Evolutionary conservation across 306 rosid species (phyloP), one percentile per base, ranked within the genome.

Genomic region (Cicer judaicum): DNA sequence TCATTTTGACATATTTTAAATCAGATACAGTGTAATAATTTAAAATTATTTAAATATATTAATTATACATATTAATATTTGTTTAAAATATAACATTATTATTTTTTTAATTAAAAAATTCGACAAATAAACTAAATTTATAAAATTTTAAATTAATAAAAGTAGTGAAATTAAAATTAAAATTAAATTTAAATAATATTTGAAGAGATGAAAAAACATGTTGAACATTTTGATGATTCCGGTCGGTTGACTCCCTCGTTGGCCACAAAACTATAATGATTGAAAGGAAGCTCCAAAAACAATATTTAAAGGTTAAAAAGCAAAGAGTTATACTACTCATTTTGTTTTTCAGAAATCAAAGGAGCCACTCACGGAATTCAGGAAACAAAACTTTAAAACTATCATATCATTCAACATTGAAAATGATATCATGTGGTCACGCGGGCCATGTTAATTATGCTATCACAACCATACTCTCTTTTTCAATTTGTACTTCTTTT

Each of bases 271-370:
- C 39, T 49, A 24, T 49, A 24, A 41, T 68, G 79, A 77, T 62
- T 36, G 49, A 82, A 43, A 59, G 54, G 72, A 81, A 77, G 85
- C 44, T 67, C 43, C 21, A 82, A 72, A 36, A 24, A 46, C 74
- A 36, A 13, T 36, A 12, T 60, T 60, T 36, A 40, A 64, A 75
- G 75, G 62, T 74, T 74, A 48, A 83, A 75, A 74, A 44, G 57
- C 21, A 67, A 67, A 63, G 82, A 29, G 36, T 29, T 53, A 61
- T 72, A 40, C 55, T 39, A 44, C 68, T 15, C 59, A 67, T 67
- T 46, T 13, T 11, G 53, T 29, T 78, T 54, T 11, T 78, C 77
- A 73, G 52, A 55, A 74, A 63, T 36, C 78, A 77, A 75, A 64
- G 64, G 69, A 69, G 78, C 80, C 79, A 62, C 39, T 42, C 66